These are phyloP conservation scores for Colletotrichum paranaense DNA, from an alignment of 2,329 filamentous ascomycete species.

Conservation along the genomic window DNA sequence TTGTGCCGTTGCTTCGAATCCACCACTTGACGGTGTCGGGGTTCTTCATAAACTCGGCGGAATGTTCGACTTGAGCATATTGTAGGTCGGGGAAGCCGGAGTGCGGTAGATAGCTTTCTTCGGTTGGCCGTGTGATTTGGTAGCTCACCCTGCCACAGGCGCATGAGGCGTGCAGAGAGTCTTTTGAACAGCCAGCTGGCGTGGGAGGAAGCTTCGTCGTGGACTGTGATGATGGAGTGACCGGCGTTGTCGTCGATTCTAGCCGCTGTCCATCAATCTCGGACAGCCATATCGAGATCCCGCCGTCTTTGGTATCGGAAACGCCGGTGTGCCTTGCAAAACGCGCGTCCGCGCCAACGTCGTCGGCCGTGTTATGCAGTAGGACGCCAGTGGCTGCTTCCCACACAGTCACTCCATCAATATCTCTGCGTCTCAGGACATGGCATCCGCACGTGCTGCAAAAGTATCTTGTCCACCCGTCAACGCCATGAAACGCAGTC, in stretches of 20 bases:
- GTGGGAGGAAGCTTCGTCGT: background rate
- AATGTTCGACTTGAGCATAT: conserved; percentile 12
- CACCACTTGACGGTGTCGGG: conserved; percentile 68
- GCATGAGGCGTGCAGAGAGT: conserved; percentile 42
- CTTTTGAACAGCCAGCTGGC: background rate
- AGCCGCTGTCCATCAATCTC: background rate
- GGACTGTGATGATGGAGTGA: background rate
- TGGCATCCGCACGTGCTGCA: conserved; percentile 56
- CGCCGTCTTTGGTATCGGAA: conserved; percentile 50
- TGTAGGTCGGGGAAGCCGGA: conserved; percentile 61
- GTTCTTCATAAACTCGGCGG: conserved; percentile 48
- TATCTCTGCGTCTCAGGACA: conserved; percentile 44
- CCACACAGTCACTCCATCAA: conserved; percentile 40
- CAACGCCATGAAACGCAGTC: background rate
- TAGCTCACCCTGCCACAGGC: conserved; percentile 57
- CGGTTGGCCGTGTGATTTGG: conserved; percentile 65
- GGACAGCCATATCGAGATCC: conserved; percentile 45
- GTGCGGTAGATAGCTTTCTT: conserved; percentile 53
- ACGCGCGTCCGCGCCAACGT: background rate
- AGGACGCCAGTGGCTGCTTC: conserved; percentile 52
- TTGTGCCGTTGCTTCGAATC: conserved; percentile 58
- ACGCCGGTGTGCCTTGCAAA: conserved; percentile 40
- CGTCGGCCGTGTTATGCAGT: conserved; percentile 13
- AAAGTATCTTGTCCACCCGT: conserved; percentile 47
- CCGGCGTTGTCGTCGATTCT: background rate